Evolutionary conservation across 2,329 filamentous ascomycete species (phyloP), one percentile per base, ranked within the genome.

Genomic region (Fusarium siculi): DNA sequence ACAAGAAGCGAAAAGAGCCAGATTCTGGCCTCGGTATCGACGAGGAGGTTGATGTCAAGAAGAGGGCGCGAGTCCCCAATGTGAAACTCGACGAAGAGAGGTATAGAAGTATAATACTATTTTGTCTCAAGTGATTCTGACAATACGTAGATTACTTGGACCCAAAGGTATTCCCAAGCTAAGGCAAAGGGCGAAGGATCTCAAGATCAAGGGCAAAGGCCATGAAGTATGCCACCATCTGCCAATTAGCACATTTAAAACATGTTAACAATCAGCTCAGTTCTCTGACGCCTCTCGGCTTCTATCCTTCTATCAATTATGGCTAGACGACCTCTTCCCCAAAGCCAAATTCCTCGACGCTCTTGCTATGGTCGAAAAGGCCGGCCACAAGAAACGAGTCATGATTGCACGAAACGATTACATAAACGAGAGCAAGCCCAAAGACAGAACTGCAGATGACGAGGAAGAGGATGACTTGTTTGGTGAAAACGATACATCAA

Each of bases 291-390:
- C 95, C 16, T 89, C 92, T 1, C 90, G 91, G 21, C 87, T 99
- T 30, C 87, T 99, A 53, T 94, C 93, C 30, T 93, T 97, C 80
- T 99, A 98, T 80, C 96, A 98, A 80, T 83, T 97, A 63, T 99
- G 96, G 96, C 92, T 99, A 4, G 96, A 99, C 82, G 95, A 98
- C 79, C 86, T 99, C 18, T 99, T 95, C 79, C 96, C 96, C 18
- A 95, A 97, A 79, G 96, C 96, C 9, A 96, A 95, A 78, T 99
- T 99, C 78, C 89, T 93, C 53, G 96, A 99, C 78, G 96, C 93
- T 6, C 85, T 98, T 11, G 85, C 88, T 43, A 97, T 98, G 85
- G 93, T 98, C 5, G 96, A 99, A 81, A 98, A 97, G 82, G 87
- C 94, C 2, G 96, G 96, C 3, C 96, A 98, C 82, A 94, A 92